phyloP scores from a whole-genome alignment of 306 rosid genomes.

The Mimosa bimucronata region DNA sequence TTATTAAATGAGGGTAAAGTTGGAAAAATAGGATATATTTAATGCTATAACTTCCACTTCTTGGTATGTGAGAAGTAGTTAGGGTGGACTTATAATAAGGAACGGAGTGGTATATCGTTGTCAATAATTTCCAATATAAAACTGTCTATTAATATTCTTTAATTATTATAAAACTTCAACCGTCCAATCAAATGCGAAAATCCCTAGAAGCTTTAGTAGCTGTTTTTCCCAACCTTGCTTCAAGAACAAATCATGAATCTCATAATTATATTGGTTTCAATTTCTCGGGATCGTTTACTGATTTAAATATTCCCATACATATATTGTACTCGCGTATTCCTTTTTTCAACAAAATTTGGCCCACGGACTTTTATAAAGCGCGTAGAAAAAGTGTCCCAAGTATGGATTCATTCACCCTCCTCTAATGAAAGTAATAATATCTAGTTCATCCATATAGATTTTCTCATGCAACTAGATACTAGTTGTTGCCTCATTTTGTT shows the following conservation, averaged over 20 bases:
- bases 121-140: slow-evolving; percentile 43
- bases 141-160: slow-evolving; percentile 17
- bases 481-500: neutral
- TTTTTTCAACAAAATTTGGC: slow-evolving; percentile 17
- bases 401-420: neutral
- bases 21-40: too few relatives aligned
- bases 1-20: too few relatives aligned
- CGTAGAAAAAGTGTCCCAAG: slow-evolving; percentile 38
- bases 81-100: too few relatives aligned
- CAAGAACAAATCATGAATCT: slow-evolving; percentile 64
- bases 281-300: slow-evolving; percentile 73
- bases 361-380: slow-evolving; percentile 43
- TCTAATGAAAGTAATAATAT: too few relatives aligned
- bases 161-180: slow-evolving; percentile 43
- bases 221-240: slow-evolving; percentile 74
- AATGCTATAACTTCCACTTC: too few relatives aligned
- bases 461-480: neutral
- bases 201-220: slow-evolving; percentile 70
- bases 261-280: slow-evolving; percentile 39
- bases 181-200: slow-evolving; percentile 67
- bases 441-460: neutral
- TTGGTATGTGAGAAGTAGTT: too few relatives aligned
- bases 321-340: neutral
- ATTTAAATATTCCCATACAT: slow-evolving; percentile 46
- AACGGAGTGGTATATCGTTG: too few relatives aligned